phyloP scores from a whole-genome alignment of 805 yeast species.

The Cyberlindnera lachancei region DNA sequence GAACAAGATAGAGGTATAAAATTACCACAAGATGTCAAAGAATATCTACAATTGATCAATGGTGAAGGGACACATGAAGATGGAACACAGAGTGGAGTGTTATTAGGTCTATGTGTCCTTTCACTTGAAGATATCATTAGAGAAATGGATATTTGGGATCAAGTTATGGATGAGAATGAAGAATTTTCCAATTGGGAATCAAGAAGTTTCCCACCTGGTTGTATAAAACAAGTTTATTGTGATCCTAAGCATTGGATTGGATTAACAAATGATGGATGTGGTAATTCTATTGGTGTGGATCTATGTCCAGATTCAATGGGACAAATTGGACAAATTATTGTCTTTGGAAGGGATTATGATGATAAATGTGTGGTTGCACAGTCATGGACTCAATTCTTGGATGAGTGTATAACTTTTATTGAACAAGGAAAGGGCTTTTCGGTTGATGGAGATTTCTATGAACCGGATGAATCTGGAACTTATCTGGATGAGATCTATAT shows the following conservation, averaged over 20 bases:
- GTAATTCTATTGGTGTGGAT: constrained; percentile 89
- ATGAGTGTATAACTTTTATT: neutral
- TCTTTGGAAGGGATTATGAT: constrained; percentile 93
- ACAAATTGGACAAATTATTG: constrained; percentile 81
- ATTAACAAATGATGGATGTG: constrained; percentile 76
- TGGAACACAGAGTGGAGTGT: neutral
- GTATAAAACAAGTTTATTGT: constrained; percentile 69
- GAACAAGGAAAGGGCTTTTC: constrained; percentile 1
- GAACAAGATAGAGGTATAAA: constrained; percentile 35
- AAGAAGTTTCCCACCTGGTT: constrained; percentile 57
- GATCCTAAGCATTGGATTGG: constrained; percentile 87
- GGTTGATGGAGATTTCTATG: constrained; percentile 1
- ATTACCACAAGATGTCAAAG: constrained; percentile 15
- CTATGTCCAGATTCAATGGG: constrained; percentile 76
- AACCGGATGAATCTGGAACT: constrained; percentile 1
- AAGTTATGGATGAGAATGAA: constrained; percentile 1
- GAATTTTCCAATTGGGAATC: constrained; percentile 1
- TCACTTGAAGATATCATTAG: constrained; percentile 1
- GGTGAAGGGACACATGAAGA: constrained; percentile 4
- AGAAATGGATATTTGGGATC: constrained; percentile 1
- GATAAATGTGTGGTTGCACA: constrained; percentile 80
- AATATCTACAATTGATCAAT: constrained; percentile 3
- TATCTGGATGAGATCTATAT: constrained; percentile 2
- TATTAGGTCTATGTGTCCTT: neutral
- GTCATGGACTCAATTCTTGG: constrained; percentile 81